phyloP scores from a whole-genome alignment of 495 filamentous ascomycete species.

The Podospora bellae-mahoneyi region DNA sequence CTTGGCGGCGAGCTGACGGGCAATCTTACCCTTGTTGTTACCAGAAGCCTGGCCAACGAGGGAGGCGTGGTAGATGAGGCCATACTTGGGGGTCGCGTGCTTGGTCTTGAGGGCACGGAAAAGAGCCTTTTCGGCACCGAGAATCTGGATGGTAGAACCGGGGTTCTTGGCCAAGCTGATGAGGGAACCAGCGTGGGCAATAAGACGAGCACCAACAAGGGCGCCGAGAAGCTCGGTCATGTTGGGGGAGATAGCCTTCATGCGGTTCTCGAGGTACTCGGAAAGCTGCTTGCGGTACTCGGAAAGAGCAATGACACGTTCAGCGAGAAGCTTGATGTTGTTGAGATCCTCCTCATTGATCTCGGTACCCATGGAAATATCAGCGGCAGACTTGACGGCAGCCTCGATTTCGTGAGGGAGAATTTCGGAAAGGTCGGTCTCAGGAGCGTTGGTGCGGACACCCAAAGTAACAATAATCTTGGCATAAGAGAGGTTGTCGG shows the following conservation, averaged over 20 bases:
- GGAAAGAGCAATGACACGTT: constrained; percentile 87
- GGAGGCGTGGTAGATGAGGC: constrained; percentile 97
- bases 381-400: constrained; percentile 88
- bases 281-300: constrained; percentile 87
- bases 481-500: constrained; percentile 95
- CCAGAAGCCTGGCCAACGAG: constrained; percentile 94
- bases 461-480: constrained; percentile 83
- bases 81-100: constrained; percentile 98
- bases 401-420: constrained; percentile 94
- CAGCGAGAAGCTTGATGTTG: constrained; percentile 84
- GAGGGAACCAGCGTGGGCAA: constrained; percentile 91
- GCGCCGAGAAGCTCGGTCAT: constrained; percentile 91
- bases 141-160: constrained; percentile 93
- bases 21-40: constrained; percentile 99
- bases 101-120: constrained; percentile 99
- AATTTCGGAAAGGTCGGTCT: constrained; percentile 80
- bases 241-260: constrained; percentile 97
- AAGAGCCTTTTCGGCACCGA: constrained; percentile 97
- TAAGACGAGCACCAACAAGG: constrained; percentile 90
- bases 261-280: constrained; percentile 83
- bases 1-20: constrained; percentile 90
- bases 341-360: constrained; percentile 85
- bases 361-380: constrained; percentile 98
- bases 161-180: constrained; percentile 96
- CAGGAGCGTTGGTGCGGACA: constrained; percentile 71